Percentiles rank a stretch among this genome's conserved stretches.
Conservation (phyloP, 2,329 filamentous ascomycete genomes). For the Trichoderma atroviride region DNA sequence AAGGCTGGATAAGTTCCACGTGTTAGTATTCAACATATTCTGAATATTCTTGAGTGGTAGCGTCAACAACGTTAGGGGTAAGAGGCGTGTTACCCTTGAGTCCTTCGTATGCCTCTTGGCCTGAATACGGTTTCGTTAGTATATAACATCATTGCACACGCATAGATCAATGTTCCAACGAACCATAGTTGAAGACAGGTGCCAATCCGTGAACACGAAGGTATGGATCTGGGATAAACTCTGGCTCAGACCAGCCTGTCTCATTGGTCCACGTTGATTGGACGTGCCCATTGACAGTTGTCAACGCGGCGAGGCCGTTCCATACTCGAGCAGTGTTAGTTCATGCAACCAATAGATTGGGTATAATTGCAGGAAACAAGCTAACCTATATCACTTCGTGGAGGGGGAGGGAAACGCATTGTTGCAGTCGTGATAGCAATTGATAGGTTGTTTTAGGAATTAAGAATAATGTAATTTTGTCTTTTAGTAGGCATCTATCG, state of each 20-base stretch:
- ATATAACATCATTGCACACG: background rate
- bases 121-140: background rate
- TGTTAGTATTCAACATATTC: background rate
- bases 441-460: background rate
- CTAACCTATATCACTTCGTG: background rate
- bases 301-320: background rate
- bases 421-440: background rate
- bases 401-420: background rate
- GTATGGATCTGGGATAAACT: conserved; percentile 15
- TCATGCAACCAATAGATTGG: background rate
- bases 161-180: background rate
- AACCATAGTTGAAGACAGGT: conserved; percentile 25
- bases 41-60: background rate
- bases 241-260: conserved; percentile 20
- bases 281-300: conserved; percentile 7
- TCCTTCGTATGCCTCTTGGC: conserved; percentile 24
- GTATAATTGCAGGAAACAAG: background rate
- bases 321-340: background rate
- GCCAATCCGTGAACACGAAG: conserved; percentile 22
- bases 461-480: background rate
- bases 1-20: background rate
- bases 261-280: conserved; percentile 12
- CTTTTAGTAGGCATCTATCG: background rate
- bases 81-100: conserved; percentile 4
- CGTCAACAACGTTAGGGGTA: background rate